Evolutionary conservation across 1,284 basidiomycete species (phyloP).

Genomic region (Apiotrichum sp.): DNA sequence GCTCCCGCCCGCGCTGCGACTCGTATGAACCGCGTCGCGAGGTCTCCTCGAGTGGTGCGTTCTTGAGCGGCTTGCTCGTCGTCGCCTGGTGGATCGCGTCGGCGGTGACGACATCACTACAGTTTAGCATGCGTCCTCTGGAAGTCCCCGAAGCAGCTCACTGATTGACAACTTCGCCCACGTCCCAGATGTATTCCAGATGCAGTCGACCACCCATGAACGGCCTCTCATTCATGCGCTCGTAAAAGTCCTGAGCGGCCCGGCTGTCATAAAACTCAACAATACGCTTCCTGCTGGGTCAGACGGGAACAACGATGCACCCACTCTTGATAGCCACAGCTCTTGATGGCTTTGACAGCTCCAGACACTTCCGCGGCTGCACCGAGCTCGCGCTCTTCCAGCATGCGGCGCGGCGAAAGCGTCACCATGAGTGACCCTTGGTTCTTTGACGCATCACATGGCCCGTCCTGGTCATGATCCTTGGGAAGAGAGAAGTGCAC

Average conservation of each 20-base stretch:
- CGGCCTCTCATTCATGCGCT: conserved; percentile 67
- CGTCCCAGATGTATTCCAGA: conserved; percentile 82
- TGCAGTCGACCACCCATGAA: conserved; percentile 83
- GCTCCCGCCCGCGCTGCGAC: background rate
- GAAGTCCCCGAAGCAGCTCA: conserved; percentile 9
- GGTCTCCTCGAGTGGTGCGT: background rate
- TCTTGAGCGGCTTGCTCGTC: background rate
- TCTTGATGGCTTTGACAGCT: conserved; percentile 73
- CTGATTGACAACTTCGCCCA: conserved; percentile 47
- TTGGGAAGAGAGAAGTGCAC: conserved; percentile 94
- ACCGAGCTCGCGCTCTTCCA: conserved; percentile 77
- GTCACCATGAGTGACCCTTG: conserved; percentile 79
- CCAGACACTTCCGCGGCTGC: conserved; percentile 80
- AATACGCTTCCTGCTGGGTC: conserved; percentile 62
- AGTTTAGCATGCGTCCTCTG: background rate
- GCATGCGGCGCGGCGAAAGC: conserved; percentile 57
- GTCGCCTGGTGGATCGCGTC: conserved; percentile 8
- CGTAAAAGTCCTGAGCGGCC: conserved; percentile 71
- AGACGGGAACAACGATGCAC: background rate
- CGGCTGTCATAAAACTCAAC: conserved; percentile 85
- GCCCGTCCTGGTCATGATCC: conserved; percentile 65
- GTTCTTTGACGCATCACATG: conserved; percentile 77
- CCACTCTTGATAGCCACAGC: conserved; percentile 60
- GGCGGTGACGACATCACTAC: conserved; percentile 7
- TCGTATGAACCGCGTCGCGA: background rate